These are phyloP conservation scores for Pseudozyma hubeiensis DNA, from an alignment of 1,284 basidiomycete genomes.

Conservation along the genomic window DNA sequence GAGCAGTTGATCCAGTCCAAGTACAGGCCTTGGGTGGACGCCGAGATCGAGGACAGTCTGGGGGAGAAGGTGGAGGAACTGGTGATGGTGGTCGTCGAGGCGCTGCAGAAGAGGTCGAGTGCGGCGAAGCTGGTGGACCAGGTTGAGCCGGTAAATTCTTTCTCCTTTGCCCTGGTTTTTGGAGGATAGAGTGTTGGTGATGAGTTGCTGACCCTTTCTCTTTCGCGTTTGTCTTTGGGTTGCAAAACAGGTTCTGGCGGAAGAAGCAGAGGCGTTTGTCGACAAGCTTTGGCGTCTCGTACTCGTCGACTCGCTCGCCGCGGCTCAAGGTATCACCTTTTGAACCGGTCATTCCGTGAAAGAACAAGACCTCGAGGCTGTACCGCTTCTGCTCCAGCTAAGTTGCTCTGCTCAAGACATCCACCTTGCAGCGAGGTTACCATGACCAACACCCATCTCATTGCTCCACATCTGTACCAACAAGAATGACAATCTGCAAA, in stretches of 20 bases:
- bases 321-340: constrained; percentile 33
- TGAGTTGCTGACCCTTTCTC: background rate
- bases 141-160: constrained; percentile 62
- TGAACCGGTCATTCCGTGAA: background rate
- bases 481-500: too few relatives aligned
- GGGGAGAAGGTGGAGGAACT: constrained; percentile 63
- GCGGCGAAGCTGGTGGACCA: constrained; percentile 48
- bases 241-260: constrained; percentile 51
- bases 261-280: constrained; percentile 60
- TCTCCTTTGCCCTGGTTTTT: too few relatives aligned
- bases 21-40: constrained; percentile 50
- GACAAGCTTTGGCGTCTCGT: constrained; percentile 58
- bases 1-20: constrained; percentile 38
- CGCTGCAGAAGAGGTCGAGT: constrained; percentile 27
- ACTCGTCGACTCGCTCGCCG: constrained; percentile 52
- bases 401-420: background rate
- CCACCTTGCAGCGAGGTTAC: too few relatives aligned
- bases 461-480: too few relatives aligned
- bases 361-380: background rate
- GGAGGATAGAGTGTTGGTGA: too few relatives aligned
- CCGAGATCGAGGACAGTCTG: constrained; percentile 57
- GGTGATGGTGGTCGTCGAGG: constrained; percentile 52
- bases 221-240: background rate
- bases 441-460: too few relatives aligned
- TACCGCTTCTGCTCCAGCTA: background rate